A percentile compares a stretch with the other conserved stretches of the same genome.
Evolutionary conservation across 1,284 basidiomycete species (phyloP).

Genomic region (Ceratobasidium sp.): DNA sequence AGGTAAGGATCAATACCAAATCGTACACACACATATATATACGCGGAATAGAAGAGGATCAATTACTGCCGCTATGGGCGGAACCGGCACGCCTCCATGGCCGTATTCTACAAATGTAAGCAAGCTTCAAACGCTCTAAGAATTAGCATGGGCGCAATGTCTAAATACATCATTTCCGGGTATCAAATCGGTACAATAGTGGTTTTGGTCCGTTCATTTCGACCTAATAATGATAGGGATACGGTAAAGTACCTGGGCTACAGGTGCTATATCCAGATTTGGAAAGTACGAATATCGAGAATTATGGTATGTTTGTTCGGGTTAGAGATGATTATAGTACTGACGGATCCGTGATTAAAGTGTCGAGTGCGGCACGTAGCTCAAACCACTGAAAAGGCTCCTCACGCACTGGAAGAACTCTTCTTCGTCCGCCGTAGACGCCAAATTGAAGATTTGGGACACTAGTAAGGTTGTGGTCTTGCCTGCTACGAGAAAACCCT

Average conservation of each 20-base stretch:
- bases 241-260: conserved; percentile 50
- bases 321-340: not conserved
- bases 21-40: not conserved
- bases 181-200: not conserved
- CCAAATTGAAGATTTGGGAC: conserved; percentile 63
- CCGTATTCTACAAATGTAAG: conserved; percentile 57
- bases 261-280: conserved; percentile 61
- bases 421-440: conserved; percentile 59
- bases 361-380: conserved; percentile 33
- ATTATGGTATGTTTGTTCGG: conserved; percentile 50
- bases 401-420: conserved; percentile 54
- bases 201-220: not conserved
- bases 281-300: conserved; percentile 51
- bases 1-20: conserved; percentile 53
- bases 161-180: not conserved
- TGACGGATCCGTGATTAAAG: conserved; percentile 1
- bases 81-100: conserved; percentile 63
- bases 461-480: conserved; percentile 57
- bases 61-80: conserved; percentile 63
- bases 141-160: not conserved
- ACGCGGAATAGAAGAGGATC: conserved; percentile 62
- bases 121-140: no score
- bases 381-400: conserved; percentile 68
- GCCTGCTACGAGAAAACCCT: no score
- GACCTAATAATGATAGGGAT: no score